A percentile compares a stretch with the other conserved stretches of the same genome.
Conservation (phyloP, 345 rosid species). For the Viola odorata region DNA sequence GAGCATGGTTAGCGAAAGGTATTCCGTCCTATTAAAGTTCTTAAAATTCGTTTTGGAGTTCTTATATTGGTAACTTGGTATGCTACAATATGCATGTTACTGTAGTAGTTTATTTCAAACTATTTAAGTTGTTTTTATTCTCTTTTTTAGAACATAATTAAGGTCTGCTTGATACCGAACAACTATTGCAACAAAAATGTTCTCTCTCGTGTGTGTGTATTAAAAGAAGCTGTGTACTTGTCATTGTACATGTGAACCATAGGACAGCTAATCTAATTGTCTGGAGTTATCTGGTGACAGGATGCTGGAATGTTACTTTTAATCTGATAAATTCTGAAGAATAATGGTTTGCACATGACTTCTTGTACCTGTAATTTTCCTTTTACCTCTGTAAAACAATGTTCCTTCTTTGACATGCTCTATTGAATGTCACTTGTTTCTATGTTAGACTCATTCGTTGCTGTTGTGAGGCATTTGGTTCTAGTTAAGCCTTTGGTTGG, state of each 20-base stretch:
- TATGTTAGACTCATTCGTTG: too few relatives aligned
- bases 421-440: too few relatives aligned
- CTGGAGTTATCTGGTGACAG: not conserved
- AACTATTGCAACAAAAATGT: too few relatives aligned
- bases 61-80: not conserved
- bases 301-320: too few relatives aligned
- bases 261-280: not conserved
- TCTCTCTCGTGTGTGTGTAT: too few relatives aligned
- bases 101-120: not conserved
- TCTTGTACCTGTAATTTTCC: too few relatives aligned
- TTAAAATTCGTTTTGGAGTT: not conserved
- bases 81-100: not conserved
- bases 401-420: too few relatives aligned
- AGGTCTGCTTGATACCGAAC: too few relatives aligned
- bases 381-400: too few relatives aligned
- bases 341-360: too few relatives aligned
- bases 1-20: slow-evolving; percentile 25
- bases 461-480: not conserved
- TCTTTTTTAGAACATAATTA: not conserved
- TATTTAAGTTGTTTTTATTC: not conserved
- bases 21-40: not conserved
- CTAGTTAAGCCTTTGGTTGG: not conserved
- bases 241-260: not conserved
- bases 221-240: not conserved
- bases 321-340: too few relatives aligned